These are phyloP conservation scores for Cyberlindnera xylosilytica DNA, from an alignment of 805 yeast species.

Conservation along the genomic window DNA sequence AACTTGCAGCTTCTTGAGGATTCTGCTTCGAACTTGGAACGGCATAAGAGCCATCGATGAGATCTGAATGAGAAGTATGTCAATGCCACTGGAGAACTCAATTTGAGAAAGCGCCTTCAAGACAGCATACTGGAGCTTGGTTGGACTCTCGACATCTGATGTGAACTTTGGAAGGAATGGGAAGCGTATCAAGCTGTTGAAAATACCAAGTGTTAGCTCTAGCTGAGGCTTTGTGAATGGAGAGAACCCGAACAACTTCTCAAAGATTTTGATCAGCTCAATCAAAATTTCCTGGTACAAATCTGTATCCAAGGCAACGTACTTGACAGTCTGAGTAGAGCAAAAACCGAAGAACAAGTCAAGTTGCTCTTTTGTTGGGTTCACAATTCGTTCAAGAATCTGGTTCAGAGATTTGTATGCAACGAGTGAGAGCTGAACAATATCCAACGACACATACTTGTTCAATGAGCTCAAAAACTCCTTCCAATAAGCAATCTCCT, in stretches of 20 bases:
- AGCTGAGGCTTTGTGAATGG: conserved; percentile 33
- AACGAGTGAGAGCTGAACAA: conserved; percentile 51
- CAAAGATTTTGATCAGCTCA: conserved; percentile 52
- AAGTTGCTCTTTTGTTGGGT: conserved; percentile 32
- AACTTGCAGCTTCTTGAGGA: conserved; percentile 49
- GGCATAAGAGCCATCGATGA: conserved; percentile 55
- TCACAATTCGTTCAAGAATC: conserved; percentile 37
- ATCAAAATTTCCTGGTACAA: conserved; percentile 60
- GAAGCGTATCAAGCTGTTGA: conserved; percentile 66
- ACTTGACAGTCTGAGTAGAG: conserved; percentile 42
- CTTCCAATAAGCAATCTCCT: conserved; percentile 46
- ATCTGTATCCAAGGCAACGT: conserved; percentile 36
- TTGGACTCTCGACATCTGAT: conserved; percentile 52
- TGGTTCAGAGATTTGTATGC: conserved; percentile 54
- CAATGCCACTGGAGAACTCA: conserved; percentile 34
- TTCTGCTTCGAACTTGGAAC: conserved; percentile 55
- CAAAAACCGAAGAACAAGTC: conserved; percentile 49
- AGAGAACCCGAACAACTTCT: conserved; percentile 40
- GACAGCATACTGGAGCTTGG: conserved; percentile 62
- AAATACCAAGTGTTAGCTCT: conserved; percentile 50
- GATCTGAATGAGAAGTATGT: conserved; percentile 51
- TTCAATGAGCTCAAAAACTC: conserved; percentile 49
- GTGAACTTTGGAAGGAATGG: conserved; percentile 63
- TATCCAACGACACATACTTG: conserved; percentile 36
- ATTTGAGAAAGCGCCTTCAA: conserved; percentile 42